These are phyloP conservation scores for Fonsecaea nubica DNA, from an alignment of 2,329 filamentous ascomycete genomes.

Conservation along the genomic window DNA sequence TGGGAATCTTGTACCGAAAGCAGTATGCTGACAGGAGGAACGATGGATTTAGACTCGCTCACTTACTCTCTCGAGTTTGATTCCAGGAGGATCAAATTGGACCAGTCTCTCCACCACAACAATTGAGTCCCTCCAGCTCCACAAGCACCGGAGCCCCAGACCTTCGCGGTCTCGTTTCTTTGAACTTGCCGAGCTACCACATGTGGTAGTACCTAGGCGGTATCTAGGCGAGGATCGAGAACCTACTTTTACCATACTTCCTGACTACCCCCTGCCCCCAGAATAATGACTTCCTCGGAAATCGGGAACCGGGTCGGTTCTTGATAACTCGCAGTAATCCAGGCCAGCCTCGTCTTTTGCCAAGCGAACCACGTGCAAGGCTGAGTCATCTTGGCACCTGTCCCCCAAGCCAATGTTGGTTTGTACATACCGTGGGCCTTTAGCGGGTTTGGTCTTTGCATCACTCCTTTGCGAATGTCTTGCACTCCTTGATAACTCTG, in stretches of 20 bases:
- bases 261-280: neutral
- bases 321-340: neutral
- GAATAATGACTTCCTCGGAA: neutral
- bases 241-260: neutral
- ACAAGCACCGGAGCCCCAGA: neutral
- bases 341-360: constrained; percentile 4
- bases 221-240: neutral
- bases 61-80: neutral
- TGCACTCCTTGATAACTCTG: neutral
- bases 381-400: constrained; percentile 4
- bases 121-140: neutral
- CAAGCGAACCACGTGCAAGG: constrained; percentile 6
- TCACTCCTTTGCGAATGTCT: neutral
- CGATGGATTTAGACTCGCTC: neutral
- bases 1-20: neutral
- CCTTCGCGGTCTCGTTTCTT: neutral
- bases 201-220: neutral
- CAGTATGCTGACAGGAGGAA: neutral
- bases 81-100: neutral
- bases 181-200: neutral
- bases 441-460: neutral
- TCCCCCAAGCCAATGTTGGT: neutral
- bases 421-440: neutral
- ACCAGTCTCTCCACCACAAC: neutral
- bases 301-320: neutral